phyloP scores from a whole-genome alignment of 2,329 filamentous ascomycete genomes.

The Aquanectria penicillioides region DNA sequence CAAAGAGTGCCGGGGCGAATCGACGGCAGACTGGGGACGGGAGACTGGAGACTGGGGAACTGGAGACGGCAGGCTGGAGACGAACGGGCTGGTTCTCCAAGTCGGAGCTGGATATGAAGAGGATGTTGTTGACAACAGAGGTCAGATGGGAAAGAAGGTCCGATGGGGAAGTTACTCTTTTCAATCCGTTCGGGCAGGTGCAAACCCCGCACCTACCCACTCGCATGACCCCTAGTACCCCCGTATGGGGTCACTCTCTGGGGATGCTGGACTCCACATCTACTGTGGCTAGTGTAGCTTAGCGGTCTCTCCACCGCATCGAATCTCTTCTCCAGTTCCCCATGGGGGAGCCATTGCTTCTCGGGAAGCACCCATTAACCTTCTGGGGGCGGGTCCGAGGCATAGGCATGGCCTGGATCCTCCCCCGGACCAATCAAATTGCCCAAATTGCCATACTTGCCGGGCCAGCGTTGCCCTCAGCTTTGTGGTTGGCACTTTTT shows the following conservation, averaged over 20 bases:
- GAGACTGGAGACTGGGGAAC: slow-evolving; percentile 1
- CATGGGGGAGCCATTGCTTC: slow-evolving; percentile 21
- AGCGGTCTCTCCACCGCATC: slow-evolving; percentile 4
- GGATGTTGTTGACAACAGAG: slow-evolving; percentile 10
- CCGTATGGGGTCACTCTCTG: background rate
- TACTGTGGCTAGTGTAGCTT: background rate
- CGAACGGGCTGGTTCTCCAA: slow-evolving; percentile 4
- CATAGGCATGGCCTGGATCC: slow-evolving; percentile 15
- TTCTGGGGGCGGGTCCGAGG: slow-evolving; percentile 17
- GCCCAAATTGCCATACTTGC: background rate
- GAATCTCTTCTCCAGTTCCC: slow-evolving; percentile 30
- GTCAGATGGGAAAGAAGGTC: slow-evolving; percentile 3
- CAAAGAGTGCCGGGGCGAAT: background rate
- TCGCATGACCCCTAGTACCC: background rate
- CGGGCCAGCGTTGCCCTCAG: background rate
- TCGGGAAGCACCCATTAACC: background rate
- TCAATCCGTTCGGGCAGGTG: slow-evolving; percentile 16
- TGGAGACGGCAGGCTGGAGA: background rate
- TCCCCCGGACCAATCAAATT: slow-evolving; percentile 23
- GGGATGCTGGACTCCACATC: background rate
- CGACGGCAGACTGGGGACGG: background rate
- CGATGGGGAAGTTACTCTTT: slow-evolving; percentile 31
- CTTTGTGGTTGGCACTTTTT: background rate
- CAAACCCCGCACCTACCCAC: slow-evolving; percentile 18
- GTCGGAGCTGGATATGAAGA: slow-evolving; percentile 3